A percentile compares a stretch with the other conserved stretches of the same genome.
phyloP scores from a whole-genome alignment of 805 yeast genomes.

The Spathaspora sp. region DNA sequence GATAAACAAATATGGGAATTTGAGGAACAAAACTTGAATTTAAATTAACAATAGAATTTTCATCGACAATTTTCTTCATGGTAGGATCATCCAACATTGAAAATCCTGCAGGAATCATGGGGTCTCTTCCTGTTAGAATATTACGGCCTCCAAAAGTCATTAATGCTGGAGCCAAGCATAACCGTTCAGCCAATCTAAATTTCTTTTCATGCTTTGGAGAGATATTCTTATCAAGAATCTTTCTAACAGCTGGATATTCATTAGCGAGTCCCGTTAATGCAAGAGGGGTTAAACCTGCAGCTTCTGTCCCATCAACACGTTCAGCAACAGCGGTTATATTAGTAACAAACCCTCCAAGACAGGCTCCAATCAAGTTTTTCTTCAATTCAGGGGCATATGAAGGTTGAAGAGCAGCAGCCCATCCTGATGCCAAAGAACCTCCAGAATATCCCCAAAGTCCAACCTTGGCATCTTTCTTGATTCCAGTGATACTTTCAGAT shows the following conservation, averaged over 20 bases:
- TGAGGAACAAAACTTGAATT: no score
- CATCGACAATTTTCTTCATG: conserved; percentile 12
- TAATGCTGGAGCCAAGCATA: conserved; percentile 5
- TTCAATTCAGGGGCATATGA: conserved; percentile 30
- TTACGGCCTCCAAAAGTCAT: conserved; percentile 4
- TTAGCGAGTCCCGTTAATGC: conserved; percentile 28
- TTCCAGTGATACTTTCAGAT: no score
- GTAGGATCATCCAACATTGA: conserved; percentile 10
- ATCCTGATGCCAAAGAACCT: conserved; percentile 33
- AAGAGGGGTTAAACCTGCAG: conserved; percentile 26
- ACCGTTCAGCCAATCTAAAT: conserved; percentile 1
- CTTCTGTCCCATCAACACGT: conserved; percentile 20
- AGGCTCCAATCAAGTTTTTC: conserved; percentile 23
- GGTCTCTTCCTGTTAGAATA: conserved; percentile 12
- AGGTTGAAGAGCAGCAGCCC: conserved; percentile 37
- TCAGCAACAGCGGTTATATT: conserved; percentile 26
- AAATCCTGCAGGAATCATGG: conserved; percentile 13
- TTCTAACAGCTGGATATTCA: conserved; percentile 23
- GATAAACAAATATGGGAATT: conserved; percentile 20
- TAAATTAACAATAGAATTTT: conserved; percentile 19
- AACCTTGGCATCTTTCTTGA: no score
- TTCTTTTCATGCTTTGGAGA: neutral
- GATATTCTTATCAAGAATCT: neutral
- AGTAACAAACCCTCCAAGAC: conserved; percentile 35
- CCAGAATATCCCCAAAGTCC: no score